Conservation (phyloP, 2,329 filamentous ascomycete species). For the Botrytis aclada region DNA sequence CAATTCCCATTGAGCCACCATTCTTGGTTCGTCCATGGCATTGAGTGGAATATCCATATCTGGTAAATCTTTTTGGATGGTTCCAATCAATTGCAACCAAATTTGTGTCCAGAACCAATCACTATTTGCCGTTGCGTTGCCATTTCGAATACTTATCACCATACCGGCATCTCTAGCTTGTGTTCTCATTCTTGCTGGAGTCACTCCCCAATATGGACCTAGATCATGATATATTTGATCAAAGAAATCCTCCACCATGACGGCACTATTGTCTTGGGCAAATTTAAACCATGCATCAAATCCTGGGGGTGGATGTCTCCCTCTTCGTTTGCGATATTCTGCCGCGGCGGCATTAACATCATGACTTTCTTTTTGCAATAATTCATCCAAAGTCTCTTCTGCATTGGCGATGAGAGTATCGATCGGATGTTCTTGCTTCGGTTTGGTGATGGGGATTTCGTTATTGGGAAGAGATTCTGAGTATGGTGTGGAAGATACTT, state of each 20-base stretch:
- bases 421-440: constrained; percentile 42
- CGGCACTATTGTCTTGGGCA: constrained; percentile 48
- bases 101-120: constrained; percentile 45
- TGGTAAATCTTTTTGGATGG: constrained; percentile 52
- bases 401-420: constrained; percentile 45
- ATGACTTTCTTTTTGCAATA: constrained; percentile 43
- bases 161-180: constrained; percentile 57
- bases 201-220: constrained; percentile 47
- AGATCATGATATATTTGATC: constrained; percentile 53
- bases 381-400: constrained; percentile 40
- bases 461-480: background rate
- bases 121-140: constrained; percentile 47
- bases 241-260: constrained; percentile 60
- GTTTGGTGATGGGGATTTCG: constrained; percentile 5
- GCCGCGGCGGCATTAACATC: constrained; percentile 46
- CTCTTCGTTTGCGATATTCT: constrained; percentile 54
- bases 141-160: constrained; percentile 56
- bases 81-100: constrained; percentile 39
- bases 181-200: constrained; percentile 47
- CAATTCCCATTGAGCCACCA: constrained; percentile 56
- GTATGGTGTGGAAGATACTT: background rate
- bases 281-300: constrained; percentile 59
- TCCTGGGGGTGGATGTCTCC: constrained; percentile 60
- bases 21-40: constrained; percentile 60
- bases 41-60: constrained; percentile 67